Evolutionary conservation across 2,329 filamentous ascomycete genomes (phyloP).

Genomic region (Gaeumannomyces sp.): DNA sequence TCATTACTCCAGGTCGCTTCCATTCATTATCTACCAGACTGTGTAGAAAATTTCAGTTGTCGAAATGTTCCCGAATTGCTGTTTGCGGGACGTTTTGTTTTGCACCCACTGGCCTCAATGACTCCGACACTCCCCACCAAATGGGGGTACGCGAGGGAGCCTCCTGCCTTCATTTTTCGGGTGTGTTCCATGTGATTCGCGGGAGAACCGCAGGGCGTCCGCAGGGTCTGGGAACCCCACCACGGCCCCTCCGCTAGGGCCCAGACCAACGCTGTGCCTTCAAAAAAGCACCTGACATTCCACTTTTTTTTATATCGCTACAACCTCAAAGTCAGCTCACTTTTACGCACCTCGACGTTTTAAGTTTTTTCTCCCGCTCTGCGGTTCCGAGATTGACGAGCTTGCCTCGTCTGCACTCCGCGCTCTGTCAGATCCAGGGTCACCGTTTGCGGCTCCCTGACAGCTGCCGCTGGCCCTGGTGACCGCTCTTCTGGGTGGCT

Average conservation of each 20-base stretch:
- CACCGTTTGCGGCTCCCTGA: neutral
- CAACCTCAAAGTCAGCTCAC: neutral
- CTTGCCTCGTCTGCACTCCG: neutral
- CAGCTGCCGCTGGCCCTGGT: neutral
- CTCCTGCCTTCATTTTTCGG: neutral
- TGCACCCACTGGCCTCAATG: neutral
- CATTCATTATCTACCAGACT: neutral
- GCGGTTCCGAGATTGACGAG: neutral
- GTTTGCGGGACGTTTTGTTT: neutral
- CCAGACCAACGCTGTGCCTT: neutral
- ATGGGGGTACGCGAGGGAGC: neutral
- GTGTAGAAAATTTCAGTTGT: no score
- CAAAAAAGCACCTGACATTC: conserved; percentile 20
- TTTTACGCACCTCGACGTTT: conserved; percentile 2
- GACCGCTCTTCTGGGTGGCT: neutral
- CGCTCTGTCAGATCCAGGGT: neutral
- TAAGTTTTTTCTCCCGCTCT: neutral
- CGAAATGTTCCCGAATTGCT: neutral
- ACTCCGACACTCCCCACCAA: neutral
- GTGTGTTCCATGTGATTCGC: neutral
- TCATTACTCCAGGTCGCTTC: no score
- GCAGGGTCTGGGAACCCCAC: neutral
- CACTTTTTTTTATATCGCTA: conserved; percentile 16
- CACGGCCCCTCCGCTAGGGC: neutral
- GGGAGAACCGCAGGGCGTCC: neutral